phyloP scores from a whole-genome alignment of 768 basidiomycete species.

The Tubosaeta sp. region DNA sequence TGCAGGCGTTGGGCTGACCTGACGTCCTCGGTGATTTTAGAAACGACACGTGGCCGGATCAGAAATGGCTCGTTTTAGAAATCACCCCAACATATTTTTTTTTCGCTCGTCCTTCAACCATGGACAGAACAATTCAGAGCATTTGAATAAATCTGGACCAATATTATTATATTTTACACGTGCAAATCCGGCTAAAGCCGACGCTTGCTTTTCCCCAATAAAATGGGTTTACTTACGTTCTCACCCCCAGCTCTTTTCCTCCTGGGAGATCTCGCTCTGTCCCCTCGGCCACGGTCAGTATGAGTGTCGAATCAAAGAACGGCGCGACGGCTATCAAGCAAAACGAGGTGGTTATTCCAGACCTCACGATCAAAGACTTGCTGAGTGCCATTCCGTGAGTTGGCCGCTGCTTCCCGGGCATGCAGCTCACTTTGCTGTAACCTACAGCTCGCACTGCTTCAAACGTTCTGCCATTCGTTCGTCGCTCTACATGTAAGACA shows the following conservation, averaged over 20 bases:
- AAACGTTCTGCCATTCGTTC: slow-evolving; percentile 84
- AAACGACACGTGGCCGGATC: not conserved
- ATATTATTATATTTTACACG: slow-evolving; percentile 14
- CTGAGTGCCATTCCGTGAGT: slow-evolving; percentile 79
- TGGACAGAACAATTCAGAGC: too few species aligned
- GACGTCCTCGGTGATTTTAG: not conserved
- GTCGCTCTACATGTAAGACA: slow-evolving; percentile 67
- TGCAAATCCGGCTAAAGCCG: slow-evolving; percentile 27
- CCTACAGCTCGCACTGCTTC: slow-evolving; percentile 73
- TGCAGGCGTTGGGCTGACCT: slow-evolving; percentile 34
- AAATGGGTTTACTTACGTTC: slow-evolving; percentile 11
- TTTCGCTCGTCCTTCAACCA: too few species aligned
- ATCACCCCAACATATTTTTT: too few species aligned
- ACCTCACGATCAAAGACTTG: slow-evolving; percentile 84
- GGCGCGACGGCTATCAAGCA: slow-evolving; percentile 43
- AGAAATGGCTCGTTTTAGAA: too few species aligned
- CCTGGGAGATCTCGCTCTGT: not conserved
- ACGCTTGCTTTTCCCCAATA: slow-evolving; percentile 24
- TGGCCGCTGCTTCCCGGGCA: slow-evolving; percentile 1
- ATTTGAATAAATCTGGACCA: not conserved
- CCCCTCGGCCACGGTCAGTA: slow-evolving; percentile 15
- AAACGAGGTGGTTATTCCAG: slow-evolving; percentile 65
- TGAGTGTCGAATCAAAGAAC: slow-evolving; percentile 14
- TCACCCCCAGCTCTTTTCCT: not conserved
- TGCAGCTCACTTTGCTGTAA: not conserved